phyloP scores from a whole-genome alignment of 495 filamentous ascomycete species.

The Podospora anserina region DNA sequence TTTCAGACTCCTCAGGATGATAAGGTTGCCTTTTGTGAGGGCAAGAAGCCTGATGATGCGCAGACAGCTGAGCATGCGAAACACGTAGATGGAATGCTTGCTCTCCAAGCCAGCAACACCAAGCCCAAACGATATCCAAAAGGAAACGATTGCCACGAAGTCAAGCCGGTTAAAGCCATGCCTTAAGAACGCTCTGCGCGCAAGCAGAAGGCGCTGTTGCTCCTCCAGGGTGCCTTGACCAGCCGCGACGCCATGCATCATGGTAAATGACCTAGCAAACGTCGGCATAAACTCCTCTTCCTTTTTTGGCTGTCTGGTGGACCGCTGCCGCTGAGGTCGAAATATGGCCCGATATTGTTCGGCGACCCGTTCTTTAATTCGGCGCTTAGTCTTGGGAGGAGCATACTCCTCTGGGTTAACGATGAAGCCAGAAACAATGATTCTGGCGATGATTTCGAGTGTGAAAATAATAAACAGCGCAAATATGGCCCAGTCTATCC shows the following conservation, averaged over 20 bases:
- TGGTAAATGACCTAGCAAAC: constrained; percentile 79
- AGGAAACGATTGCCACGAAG: constrained; percentile 93
- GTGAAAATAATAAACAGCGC: constrained; percentile 89
- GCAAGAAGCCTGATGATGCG: constrained; percentile 85
- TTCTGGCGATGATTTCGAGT: constrained; percentile 72
- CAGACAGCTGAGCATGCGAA: constrained; percentile 92
- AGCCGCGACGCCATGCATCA: constrained; percentile 53
- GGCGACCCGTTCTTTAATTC: constrained; percentile 67
- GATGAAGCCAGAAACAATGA: constrained; percentile 88
- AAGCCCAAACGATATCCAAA: constrained; percentile 84
- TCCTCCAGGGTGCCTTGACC: constrained; percentile 62
- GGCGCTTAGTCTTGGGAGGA: constrained; percentile 68
- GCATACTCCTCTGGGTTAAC: constrained; percentile 84
- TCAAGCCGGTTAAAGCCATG: constrained; percentile 95
- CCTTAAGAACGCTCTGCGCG: constrained; percentile 85
- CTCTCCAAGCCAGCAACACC: constrained; percentile 64
- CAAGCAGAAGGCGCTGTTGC: constrained; percentile 77
- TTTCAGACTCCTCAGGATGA: constrained; percentile 92
- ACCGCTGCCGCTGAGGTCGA: constrained; percentile 69
- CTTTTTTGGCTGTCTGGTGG: constrained; percentile 46
- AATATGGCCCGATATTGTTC: constrained; percentile 76
- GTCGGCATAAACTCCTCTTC: constrained; percentile 55
- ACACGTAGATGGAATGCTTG: constrained; percentile 73
- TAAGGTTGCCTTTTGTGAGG: constrained; percentile 86
- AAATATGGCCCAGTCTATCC: constrained; percentile 77